phyloP scores from a whole-genome alignment of 176 grass and related monocot genomes.

The Rhynchospora breviuscula region DNA sequence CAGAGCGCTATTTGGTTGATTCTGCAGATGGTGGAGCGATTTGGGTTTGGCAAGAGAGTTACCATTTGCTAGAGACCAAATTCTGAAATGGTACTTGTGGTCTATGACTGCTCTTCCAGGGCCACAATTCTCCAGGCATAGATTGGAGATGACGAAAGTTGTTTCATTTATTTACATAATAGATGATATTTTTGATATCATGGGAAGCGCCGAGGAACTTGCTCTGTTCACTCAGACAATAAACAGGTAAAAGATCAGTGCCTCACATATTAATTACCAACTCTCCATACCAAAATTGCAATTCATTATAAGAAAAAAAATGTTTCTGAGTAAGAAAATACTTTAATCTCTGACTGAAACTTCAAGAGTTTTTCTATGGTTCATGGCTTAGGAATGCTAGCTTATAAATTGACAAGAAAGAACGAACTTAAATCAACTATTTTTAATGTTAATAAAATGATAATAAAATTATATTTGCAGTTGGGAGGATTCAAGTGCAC shows the following conservation, averaged over 20 bases:
- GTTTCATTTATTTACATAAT: conserved; percentile 55
- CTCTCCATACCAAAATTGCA: not conserved
- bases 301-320: not conserved
- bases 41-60: conserved; percentile 34
- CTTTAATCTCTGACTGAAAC: not conserved
- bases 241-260: conserved; percentile 26
- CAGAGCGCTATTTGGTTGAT: not conserved
- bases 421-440: not conserved
- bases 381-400: too few relatives aligned
- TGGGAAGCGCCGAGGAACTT: conserved; percentile 43
- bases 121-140: conserved; percentile 32
- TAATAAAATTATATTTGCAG: conserved; percentile 13
- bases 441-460: not conserved
- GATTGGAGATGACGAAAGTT: conserved; percentile 47
- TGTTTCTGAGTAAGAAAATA: not conserved
- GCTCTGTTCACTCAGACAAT: conserved; percentile 37
- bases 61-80: conserved; percentile 30
- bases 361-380: too few relatives aligned
- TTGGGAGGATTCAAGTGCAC: conserved; percentile 45
- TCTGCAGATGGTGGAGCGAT: conserved; percentile 51
- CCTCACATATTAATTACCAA: not conserved
- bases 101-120: conserved; percentile 17
- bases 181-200: conserved; percentile 70
- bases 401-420: too few relatives aligned
- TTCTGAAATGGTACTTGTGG: conserved; percentile 61